These are phyloP conservation scores for Naganishia antarctica DNA, from an alignment of 768 basidiomycete species.

Conservation along the genomic window DNA sequence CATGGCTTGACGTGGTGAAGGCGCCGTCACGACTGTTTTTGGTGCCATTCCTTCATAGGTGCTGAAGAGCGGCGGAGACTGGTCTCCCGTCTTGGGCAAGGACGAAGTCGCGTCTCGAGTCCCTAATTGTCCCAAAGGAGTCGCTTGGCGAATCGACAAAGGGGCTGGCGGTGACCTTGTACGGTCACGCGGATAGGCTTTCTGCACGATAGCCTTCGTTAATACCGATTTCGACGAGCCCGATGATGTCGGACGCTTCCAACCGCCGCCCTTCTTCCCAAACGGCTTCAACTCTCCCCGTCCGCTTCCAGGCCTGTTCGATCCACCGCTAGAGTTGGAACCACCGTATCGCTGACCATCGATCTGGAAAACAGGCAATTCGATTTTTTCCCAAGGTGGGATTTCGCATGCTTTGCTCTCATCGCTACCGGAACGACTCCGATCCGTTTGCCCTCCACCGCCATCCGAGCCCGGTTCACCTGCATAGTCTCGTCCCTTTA, in stretches of 20 bases:
- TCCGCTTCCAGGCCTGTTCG: not conserved
- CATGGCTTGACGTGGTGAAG: slow-evolving; percentile 8
- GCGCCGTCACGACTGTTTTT: slow-evolving; percentile 17
- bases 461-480: not conserved
- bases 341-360: slow-evolving; percentile 42
- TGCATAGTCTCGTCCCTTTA: slow-evolving; percentile 1
- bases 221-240: not conserved
- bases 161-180: not conserved
- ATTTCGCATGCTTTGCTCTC: slow-evolving; percentile 29
- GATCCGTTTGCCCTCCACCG: not conserved
- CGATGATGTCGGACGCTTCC: not conserved
- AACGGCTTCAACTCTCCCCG: slow-evolving; percentile 19
- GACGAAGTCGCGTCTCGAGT: not conserved
- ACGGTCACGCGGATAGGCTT: slow-evolving; percentile 6
- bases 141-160: not conserved
- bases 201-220: not conserved
- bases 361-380: slow-evolving; percentile 46
- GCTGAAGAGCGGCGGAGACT: slow-evolving; percentile 4
- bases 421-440: slow-evolving; percentile 2
- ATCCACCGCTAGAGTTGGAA: not conserved
- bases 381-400: slow-evolving; percentile 48
- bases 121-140: not conserved
- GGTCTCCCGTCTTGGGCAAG: not conserved
- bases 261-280: slow-evolving; percentile 10
- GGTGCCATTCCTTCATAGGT: slow-evolving; percentile 14